Evolutionary conservation across 2,329 filamentous ascomycete genomes (phyloP), one percentile per base, ranked within the genome.

Genomic region (Stagonosporopsis vannaccii): DNA sequence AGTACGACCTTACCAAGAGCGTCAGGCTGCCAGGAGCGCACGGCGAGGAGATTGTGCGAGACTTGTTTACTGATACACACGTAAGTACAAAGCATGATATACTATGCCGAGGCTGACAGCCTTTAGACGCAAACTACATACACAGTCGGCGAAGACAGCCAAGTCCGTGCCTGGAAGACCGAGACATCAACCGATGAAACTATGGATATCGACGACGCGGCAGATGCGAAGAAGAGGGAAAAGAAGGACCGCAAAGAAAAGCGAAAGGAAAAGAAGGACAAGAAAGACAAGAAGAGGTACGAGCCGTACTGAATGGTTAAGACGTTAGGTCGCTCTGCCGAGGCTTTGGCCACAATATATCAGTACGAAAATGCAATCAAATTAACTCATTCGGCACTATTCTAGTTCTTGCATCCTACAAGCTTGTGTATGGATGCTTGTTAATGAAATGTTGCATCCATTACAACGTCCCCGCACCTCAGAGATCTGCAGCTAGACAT

Each of bases 131-230:
- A 63, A 17, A 75, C 68, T 23, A 74, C 77, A n/a, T 78, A 78
- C 59, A 82, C 76, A 13, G 80, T 78, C 59, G 80, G 80, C n/a
- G 80, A 83, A 67, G 80, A 83, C 59, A 78, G 80, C 8, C 67
- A 67, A 6, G 70, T 82, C 26, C 75, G 76, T 43, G 72, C 77
- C 1, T 82, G 80, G 80, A 74, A 71, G 52, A 59, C 62, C 7
- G 37, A 51, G 12, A 25, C 58, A 23, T 50, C 53, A 12, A 58
- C 56, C 5, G 67, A 59, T 2, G 63, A 52, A 30, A 49, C 25
- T 26, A 73, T 73, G 69, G 65, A 71, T 5, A 47, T 68, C 15
- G 71, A 72, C 15, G 70, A 70, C 19, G 63, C 42, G 4, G 56
- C 50, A 1, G 61, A 65, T 13, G 20, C 54, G 17, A 50, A 35